phyloP scores from a whole-genome alignment of 148 eudicot species.

The Drosera capensis region DNA sequence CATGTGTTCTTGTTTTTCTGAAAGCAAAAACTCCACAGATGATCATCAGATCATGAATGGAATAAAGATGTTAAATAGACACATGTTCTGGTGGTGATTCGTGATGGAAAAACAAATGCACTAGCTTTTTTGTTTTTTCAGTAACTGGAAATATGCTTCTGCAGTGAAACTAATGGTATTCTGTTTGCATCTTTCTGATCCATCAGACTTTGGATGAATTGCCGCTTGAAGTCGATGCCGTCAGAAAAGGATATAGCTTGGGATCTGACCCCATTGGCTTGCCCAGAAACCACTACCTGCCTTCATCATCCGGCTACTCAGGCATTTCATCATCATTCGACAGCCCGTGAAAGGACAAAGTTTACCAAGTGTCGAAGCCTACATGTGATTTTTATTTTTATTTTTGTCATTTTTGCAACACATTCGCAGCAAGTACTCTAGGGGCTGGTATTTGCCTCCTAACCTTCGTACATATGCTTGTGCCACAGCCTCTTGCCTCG shows the following conservation, averaged over 20 bases:
- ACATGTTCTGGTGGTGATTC: not conserved
- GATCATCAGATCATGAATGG: too few relatives aligned
- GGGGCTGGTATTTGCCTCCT: too few relatives aligned
- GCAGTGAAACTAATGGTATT: constrained; percentile 1
- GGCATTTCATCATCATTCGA: not conserved
- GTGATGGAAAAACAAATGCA: not conserved
- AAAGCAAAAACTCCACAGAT: too few relatives aligned
- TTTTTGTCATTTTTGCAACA: too few relatives aligned
- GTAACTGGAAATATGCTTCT: not conserved
- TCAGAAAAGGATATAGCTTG: constrained; percentile 20
- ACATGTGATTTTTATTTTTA: too few relatives aligned
- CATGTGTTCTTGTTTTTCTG: too few relatives aligned
- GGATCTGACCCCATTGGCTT: constrained; percentile 25
- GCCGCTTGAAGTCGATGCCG: constrained; percentile 29
- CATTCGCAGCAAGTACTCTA: too few relatives aligned
- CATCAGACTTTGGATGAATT: constrained; percentile 34
- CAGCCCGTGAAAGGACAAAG: too few relatives aligned
- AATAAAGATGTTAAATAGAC: not conserved
- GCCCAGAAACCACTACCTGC: constrained; percentile 24
- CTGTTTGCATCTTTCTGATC: constrained; percentile 2
- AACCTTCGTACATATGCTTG: too few relatives aligned
- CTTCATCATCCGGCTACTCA: constrained; percentile 18
- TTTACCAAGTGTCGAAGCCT: too few relatives aligned
- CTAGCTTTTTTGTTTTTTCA: not conserved
- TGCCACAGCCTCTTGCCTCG: too few relatives aligned